Conservation (phyloP, 257 asterid species). For the Scutellaria minor region DNA sequence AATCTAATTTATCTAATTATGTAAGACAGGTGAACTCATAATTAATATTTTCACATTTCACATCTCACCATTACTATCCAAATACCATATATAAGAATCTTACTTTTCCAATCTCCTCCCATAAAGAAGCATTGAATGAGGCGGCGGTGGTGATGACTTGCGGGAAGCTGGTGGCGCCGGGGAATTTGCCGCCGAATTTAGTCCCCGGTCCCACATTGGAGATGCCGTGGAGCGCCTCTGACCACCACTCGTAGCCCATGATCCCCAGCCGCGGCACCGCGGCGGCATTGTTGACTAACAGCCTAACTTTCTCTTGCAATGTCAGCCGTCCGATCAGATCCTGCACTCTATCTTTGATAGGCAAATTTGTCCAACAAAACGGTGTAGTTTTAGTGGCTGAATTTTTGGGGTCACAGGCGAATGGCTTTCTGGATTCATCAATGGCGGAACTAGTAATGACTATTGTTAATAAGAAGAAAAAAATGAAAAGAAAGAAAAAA, state of each 20-base stretch:
- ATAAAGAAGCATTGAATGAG: constrained; percentile 75
- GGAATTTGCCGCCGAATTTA: constrained; percentile 66
- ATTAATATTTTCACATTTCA: background rate
- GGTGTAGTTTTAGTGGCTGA: constrained; percentile 38
- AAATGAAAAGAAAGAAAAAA: background rate
- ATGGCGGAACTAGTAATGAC: background rate
- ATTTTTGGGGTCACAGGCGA: constrained; percentile 64
- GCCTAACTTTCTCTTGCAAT: constrained; percentile 69
- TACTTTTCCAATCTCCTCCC: constrained; percentile 84
- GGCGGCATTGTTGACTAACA: constrained; percentile 61
- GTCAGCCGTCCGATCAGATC: constrained; percentile 75
- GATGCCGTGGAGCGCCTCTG: constrained; percentile 92
- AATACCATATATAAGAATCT: constrained; percentile 13
- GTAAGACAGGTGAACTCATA: no score
- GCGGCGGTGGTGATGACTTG: constrained; percentile 88
- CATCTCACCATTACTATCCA: no score
- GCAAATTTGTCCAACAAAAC: constrained; percentile 49
- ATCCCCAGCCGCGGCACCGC: constrained; percentile 77
- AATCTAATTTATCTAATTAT: no score
- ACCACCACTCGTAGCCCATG: constrained; percentile 83
- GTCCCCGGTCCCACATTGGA: constrained; percentile 83
- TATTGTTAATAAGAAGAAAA: background rate
- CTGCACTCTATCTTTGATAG: constrained; percentile 50
- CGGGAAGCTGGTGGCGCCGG: constrained; percentile 92
- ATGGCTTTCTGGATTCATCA: constrained; percentile 44